A percentile compares a stretch with the other conserved stretches of the same genome.
Evolutionary conservation across 2,329 filamentous ascomycete genomes (phyloP).

Genomic region (Aspergillus jensenii): DNA sequence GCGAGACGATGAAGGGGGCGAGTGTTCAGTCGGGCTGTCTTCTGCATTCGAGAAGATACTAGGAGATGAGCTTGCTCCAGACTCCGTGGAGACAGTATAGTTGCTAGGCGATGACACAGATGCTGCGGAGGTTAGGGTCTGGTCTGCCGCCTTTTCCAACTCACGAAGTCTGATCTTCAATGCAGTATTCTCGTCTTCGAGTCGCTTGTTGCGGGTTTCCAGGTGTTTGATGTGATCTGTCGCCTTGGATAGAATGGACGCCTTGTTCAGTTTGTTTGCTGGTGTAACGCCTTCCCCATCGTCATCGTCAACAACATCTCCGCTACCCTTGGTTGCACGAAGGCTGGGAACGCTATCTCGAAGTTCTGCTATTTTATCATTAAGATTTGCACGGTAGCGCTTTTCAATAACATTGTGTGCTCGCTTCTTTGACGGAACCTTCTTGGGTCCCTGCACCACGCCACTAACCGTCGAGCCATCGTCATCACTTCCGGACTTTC

Average conservation of each 20-base stretch:
- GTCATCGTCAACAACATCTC: slow-evolving; percentile 60
- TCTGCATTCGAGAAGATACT: slow-evolving; percentile 43
- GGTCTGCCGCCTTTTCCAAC: slow-evolving; percentile 62
- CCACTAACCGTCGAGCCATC: slow-evolving; percentile 32
- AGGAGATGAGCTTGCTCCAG: slow-evolving; percentile 36
- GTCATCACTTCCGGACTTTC: slow-evolving; percentile 66
- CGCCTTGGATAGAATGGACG: slow-evolving; percentile 92
- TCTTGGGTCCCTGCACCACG: slow-evolving; percentile 39
- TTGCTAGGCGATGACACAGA: slow-evolving; percentile 43
- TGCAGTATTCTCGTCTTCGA: slow-evolving; percentile 76
- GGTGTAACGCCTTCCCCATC: slow-evolving; percentile 79
- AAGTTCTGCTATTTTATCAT: slow-evolving; percentile 92
- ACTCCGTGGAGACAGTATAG: slow-evolving; percentile 39
- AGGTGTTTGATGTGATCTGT: slow-evolving; percentile 95
- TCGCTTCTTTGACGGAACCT: slow-evolving; percentile 77
- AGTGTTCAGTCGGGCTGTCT: slow-evolving; percentile 33
- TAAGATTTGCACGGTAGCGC: slow-evolving; percentile 91
- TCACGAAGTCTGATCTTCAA: slow-evolving; percentile 80
- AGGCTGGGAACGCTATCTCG: slow-evolving; percentile 90
- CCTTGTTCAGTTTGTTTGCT: slow-evolving; percentile 94
- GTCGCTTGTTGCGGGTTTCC: slow-evolving; percentile 81
- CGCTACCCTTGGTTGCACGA: slow-evolving; percentile 67
- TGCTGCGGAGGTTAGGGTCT: slow-evolving; percentile 36
- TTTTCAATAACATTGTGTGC: slow-evolving; percentile 99
- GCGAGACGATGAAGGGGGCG: slow-evolving; percentile 29